Evolutionary conservation across 2,329 filamentous ascomycete species (phyloP), one percentile per base, ranked within the genome.

Genomic region (Parastagonospora nodorum): DNA sequence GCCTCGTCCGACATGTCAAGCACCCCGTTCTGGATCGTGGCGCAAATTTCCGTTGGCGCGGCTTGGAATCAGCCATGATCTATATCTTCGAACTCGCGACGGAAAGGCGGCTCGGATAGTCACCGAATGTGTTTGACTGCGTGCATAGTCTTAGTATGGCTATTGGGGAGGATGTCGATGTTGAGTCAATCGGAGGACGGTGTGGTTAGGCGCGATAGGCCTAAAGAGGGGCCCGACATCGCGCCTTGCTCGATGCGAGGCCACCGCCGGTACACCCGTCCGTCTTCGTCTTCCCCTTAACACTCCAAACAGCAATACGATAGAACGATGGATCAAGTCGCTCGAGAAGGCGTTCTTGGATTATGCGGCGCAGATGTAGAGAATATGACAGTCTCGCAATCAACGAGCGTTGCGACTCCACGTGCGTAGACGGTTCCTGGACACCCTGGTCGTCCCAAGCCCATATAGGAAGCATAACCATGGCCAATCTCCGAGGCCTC

Each of bases 11-110:
- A 55, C 70, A 73, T 8, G 69, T 73, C 41, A 72, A 56, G 50
- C 70, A 73, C 29, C 70, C 70, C 51, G 69, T 66, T 37, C 70
- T 59, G 12, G 66, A 70, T n/a, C 70, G 63, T 45, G 70, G 68
- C 40, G 69, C 70, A 53, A 72, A 73, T 57, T 68, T 72, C 43
- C 70, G 63, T 47, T 73, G 68, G 38, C 69, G 64, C 14, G 67
- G 62, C 43, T 64, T 66, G 33, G 59, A 41, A 32, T 72, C 68
- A 60, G 57, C 66, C 69, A 70, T 72, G 57, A 35, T 67, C 55
- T 31, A 46, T 15, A 24, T 27, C 28, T 15, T 27, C 36, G 29
- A 31, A 40, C 15, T 30, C 36, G 7, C 14, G 47, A n/a, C 32
- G 36, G 9, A 40, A 8, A 30, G 30, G 42, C 19, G 48, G 40